phyloP scores from a whole-genome alignment of 1,284 basidiomycete genomes.

The Ustilago tritici region DNA sequence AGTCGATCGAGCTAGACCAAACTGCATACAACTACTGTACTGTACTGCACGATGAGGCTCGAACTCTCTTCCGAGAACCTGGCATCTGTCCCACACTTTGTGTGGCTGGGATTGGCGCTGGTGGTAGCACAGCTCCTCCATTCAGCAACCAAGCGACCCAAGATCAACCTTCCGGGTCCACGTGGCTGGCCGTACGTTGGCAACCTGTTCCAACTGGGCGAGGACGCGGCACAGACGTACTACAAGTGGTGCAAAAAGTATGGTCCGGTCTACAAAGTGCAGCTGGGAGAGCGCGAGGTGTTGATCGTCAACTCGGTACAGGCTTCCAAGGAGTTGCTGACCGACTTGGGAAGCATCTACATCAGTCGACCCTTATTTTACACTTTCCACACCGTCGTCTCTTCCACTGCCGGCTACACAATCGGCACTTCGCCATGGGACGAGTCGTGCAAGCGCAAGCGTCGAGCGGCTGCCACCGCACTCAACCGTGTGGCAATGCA shows the following conservation, averaged over 20 bases:
- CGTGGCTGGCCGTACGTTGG: slow-evolving; percentile 43
- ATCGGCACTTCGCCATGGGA: slow-evolving; percentile 54
- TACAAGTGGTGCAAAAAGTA: slow-evolving; percentile 39
- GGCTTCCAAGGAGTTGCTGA: slow-evolving; percentile 48
- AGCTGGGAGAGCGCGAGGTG: slow-evolving; percentile 45
- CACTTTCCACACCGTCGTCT: slow-evolving; percentile 52
- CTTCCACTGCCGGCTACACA: slow-evolving; percentile 46
- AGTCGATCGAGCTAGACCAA: no score
- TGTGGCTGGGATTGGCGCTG: slow-evolving; percentile 18
- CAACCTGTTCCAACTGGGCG: slow-evolving; percentile 46
- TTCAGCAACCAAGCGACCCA: slow-evolving; percentile 18
- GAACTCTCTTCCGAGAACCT: slow-evolving; percentile 18
- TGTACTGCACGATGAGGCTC: slow-evolving; percentile 12
- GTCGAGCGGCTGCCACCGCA: slow-evolving; percentile 44
- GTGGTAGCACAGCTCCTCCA: slow-evolving; percentile 23
- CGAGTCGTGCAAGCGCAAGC: slow-evolving; percentile 51
- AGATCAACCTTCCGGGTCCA: slow-evolving; percentile 39
- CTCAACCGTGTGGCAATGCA: slow-evolving; percentile 47
- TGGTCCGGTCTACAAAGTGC: slow-evolving; percentile 46
- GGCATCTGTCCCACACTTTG: slow-evolving; percentile 16
- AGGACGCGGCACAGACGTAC: slow-evolving; percentile 47
- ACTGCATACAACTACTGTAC: no score
- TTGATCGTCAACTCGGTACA: slow-evolving; percentile 47
- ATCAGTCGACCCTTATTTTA: slow-evolving; percentile 50
- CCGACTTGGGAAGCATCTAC: slow-evolving; percentile 47